A percentile compares a stretch with the other conserved stretches of the same genome.
Conservation (phyloP, 371 early-diverging fungal genomes). For the Sporodiniella umbellata region DNA sequence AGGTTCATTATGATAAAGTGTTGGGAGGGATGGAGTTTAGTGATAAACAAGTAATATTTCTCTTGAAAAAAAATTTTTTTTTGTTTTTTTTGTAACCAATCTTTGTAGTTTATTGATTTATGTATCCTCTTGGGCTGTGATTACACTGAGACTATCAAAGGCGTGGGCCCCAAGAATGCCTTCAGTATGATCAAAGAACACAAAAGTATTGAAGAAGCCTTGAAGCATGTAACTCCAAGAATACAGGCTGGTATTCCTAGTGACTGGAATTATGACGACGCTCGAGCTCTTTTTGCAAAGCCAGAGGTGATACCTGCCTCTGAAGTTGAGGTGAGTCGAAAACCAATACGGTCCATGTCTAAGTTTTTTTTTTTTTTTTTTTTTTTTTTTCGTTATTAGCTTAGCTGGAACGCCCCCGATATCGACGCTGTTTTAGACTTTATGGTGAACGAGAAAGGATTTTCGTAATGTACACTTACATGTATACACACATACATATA, state of each 20-base stretch:
- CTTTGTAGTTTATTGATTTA: constrained; percentile 98
- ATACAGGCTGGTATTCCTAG: constrained; percentile 77
- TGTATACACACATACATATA: neutral
- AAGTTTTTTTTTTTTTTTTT: too few species aligned
- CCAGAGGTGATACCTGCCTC: constrained; percentile 78
- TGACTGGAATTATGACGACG: constrained; percentile 91
- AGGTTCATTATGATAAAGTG: constrained; percentile 83
- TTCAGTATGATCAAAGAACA: constrained; percentile 89
- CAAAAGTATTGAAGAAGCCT: constrained; percentile 82
- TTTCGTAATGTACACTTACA: constrained; percentile 59
- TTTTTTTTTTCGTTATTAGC: constrained; percentile 33
- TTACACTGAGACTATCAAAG: constrained; percentile 96
- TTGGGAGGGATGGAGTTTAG: constrained; percentile 83
- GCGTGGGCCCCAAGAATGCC: constrained; percentile 95
- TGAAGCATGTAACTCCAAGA: constrained; percentile 71
- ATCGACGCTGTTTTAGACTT: constrained; percentile 89
- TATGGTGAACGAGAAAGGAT: constrained; percentile 94
- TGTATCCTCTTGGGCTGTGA: constrained; percentile 99
- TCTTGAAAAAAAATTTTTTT: neutral
- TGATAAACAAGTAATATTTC: constrained; percentile 59
- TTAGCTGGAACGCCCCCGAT: constrained; percentile 89
- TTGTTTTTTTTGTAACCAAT: too few species aligned
- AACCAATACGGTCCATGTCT: too few species aligned
- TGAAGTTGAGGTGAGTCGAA: constrained; percentile 49
- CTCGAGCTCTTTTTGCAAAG: constrained; percentile 85